These are phyloP conservation scores for Penicillium nordicum DNA, from an alignment of 2,329 filamentous ascomycete genomes.

Conservation along the genomic window DNA sequence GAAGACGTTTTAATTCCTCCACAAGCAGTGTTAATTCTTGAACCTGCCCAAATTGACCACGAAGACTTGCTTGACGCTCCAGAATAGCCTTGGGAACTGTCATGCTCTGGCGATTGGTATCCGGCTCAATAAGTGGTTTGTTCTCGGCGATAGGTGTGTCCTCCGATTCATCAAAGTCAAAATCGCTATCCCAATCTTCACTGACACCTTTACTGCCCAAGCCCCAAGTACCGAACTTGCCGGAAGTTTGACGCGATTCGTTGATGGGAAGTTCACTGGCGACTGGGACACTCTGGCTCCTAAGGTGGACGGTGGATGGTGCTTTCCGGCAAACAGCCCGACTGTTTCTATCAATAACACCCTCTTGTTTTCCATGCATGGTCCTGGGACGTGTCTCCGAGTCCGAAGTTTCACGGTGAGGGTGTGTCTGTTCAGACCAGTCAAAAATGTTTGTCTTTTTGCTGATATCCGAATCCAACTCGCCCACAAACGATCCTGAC, in stretches of 20 bases:
- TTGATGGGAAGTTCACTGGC: constrained; percentile 50
- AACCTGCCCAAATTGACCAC: constrained; percentile 62
- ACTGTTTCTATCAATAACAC: constrained; percentile 53
- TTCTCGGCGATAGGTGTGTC: constrained; percentile 45
- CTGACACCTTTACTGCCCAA: constrained; percentile 63
- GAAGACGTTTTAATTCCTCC: constrained; percentile 62
- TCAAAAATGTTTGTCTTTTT: constrained; percentile 59
- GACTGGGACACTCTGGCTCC: constrained; percentile 64
- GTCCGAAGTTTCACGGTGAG: constrained; percentile 52
- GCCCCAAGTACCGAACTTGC: constrained; percentile 65
- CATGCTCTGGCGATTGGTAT: constrained; percentile 33
- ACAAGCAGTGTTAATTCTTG: constrained; percentile 63
- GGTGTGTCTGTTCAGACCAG: constrained; percentile 59
- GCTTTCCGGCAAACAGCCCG: constrained; percentile 56
- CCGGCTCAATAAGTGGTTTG: constrained; percentile 26
- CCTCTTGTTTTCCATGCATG: constrained; percentile 61
- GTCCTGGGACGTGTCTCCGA: constrained; percentile 58
- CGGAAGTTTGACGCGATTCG: constrained; percentile 49
- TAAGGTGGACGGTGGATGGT: constrained; percentile 59
- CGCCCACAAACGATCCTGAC: constrained; percentile 13
- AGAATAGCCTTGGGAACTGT: constrained; percentile 59
- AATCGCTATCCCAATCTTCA: constrained; percentile 68
- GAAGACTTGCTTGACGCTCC: constrained; percentile 62
- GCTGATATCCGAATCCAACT: constrained; percentile 34
- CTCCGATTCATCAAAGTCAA: constrained; percentile 59